phyloP scores from a whole-genome alignment of 306 rosid species.

The Morella rubra region DNA sequence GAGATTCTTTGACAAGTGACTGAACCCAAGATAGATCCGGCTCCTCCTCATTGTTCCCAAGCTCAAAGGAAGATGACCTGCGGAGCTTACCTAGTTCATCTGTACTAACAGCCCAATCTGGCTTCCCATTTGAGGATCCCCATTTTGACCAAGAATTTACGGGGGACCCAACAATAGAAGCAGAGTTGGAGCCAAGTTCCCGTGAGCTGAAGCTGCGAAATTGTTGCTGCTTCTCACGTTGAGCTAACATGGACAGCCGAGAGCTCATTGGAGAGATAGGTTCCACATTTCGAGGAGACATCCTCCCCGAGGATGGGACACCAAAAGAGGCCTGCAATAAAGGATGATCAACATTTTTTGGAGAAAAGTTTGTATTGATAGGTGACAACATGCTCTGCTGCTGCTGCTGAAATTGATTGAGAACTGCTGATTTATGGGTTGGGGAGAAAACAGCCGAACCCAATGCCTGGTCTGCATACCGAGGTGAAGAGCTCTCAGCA shows the following conservation, averaged over 20 bases:
- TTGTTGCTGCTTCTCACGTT: conserved; percentile 80
- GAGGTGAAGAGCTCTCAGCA: conserved; percentile 82
- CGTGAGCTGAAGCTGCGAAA: conserved; percentile 95
- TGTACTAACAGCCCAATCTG: conserved; percentile 74
- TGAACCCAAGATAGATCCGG: conserved; percentile 98
- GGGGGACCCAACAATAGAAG: conserved; percentile 48
- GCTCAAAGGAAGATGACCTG: conserved; percentile 83
- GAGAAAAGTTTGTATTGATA: conserved; percentile 70
- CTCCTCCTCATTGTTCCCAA: conserved; percentile 84
- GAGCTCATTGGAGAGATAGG: conserved; percentile 84
- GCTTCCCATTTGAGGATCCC: conserved; percentile 73
- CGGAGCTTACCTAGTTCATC: conserved; percentile 76
- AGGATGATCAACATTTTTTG: conserved; percentile 65
- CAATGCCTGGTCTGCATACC: conserved; percentile 72
- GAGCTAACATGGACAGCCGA: conserved; percentile 73
- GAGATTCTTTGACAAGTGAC: conserved; percentile 90
- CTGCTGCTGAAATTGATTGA: conserved; percentile 92
- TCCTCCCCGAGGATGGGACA: conserved; percentile 74
- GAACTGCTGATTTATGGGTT: conserved; percentile 79
- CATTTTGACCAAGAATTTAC: conserved; percentile 77
- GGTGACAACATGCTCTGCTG: conserved; percentile 84
- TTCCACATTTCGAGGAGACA: conserved; percentile 82
- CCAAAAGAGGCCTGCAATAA: conserved; percentile 72
- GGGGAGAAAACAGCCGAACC: conserved; percentile 77
- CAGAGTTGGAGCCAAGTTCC: conserved; percentile 73